Evolutionary conservation across 2,329 filamentous ascomycete genomes (phyloP), one percentile per base, ranked within the genome.

Genomic region (Aspergillaceae sp.): DNA sequence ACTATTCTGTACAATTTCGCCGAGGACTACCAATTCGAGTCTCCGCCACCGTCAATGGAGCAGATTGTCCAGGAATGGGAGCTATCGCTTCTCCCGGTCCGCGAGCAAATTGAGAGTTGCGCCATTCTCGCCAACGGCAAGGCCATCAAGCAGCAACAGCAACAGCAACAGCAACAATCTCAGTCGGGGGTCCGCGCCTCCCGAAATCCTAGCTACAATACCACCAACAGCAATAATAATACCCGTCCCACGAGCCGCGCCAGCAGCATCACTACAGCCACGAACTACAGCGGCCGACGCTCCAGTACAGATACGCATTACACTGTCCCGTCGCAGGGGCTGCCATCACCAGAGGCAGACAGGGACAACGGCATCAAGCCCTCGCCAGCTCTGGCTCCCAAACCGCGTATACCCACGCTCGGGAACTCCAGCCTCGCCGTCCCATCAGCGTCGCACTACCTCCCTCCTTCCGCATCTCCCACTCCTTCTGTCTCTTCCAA

Each of bases 1-100:
- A 92, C 87, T 1, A 75, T 81, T 4, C 70, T 91, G 5, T 82
- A 89, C 61, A 80, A 78, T 47, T 92, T 84, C 64, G 87, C 83
- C 54, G 74, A 82, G 54, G 77, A 84, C 29, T 74, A 82, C 54
- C 73, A 77, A 4, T 83, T 89, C 56, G 83, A 84, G 0, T 84
- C 83, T 40, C 84, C 86, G 1, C 75, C 86, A 7, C 83, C 86
- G 2, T 77, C 83, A 10, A 83, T 89, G 72, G 79, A 83, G 28
- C 78, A 85, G 43, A 80, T 92, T 4, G 73, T 89, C 47, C 72
- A 77, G 4, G 66, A 73, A 38, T 92, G 84, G 81, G 77, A 84
- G 43, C 66, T 67, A 2, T 74, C 75, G 48, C 86, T 83, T 60
- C 75, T 76, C 30, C 77, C 82, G 0, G 67, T 82, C 42, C 82